These are phyloP conservation scores for Fragaria nilgerrensis DNA, from an alignment of 306 rosid species.

Conservation along the genomic window DNA sequence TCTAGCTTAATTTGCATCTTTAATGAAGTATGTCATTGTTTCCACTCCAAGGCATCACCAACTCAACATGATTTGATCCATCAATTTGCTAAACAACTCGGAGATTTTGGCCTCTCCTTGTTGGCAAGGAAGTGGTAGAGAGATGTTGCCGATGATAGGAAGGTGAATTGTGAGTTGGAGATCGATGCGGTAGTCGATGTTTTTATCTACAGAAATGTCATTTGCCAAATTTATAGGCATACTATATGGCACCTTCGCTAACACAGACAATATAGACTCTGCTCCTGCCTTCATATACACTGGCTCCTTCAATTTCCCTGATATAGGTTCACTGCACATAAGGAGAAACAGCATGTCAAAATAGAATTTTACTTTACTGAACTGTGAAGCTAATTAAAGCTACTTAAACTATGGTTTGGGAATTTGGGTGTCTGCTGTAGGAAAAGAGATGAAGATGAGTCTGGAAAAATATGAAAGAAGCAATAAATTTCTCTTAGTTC, in stretches of 20 bases:
- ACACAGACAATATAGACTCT: not conserved
- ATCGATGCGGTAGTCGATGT: constrained; percentile 6
- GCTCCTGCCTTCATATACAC: not conserved
- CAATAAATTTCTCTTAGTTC: no score
- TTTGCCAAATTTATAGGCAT: constrained; percentile 5
- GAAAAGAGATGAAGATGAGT: no score
- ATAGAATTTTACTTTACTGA: not conserved
- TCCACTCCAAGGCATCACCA: not conserved
- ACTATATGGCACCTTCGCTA: constrained; percentile 6
- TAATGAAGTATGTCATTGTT: not conserved
- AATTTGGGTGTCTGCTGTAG: no score
- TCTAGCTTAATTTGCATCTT: not conserved
- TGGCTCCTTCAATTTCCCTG: constrained; percentile 2
- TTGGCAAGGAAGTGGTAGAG: constrained; percentile 10
- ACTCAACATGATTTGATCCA: not conserved
- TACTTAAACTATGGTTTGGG: no score
- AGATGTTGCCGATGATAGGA: not conserved
- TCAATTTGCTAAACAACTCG: constrained; percentile 1
- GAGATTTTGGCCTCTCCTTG: constrained; percentile 13
- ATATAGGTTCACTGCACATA: constrained; percentile 9
- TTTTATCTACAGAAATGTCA: not conserved
- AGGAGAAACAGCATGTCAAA: not conserved
- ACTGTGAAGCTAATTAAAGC: not conserved
- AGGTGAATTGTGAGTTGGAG: constrained; percentile 1
- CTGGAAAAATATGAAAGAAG: no score